Percentiles rank a stretch among this genome's conserved stretches.
Conservation (phyloP, 73 alveolate species). For the Vitrella brassicaformis region DNA sequence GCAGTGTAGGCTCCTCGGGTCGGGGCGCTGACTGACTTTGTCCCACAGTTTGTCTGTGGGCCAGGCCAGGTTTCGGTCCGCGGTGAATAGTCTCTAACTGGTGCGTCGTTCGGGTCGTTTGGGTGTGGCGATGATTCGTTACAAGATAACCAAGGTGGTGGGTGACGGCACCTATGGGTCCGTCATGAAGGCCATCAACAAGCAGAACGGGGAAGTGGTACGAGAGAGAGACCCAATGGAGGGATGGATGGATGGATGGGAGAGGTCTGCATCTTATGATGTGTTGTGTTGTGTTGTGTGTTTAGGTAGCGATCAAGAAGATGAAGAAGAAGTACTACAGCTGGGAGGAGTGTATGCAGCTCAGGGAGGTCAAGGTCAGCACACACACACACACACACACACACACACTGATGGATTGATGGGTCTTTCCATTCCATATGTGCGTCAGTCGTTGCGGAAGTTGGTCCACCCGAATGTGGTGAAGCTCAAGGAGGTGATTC, state of each 20-base stretch:
- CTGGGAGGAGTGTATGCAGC: constrained; percentile 89
- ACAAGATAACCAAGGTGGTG: constrained; percentile 18
- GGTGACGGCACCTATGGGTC: constrained; percentile 76
- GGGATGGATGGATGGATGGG: too few relatives aligned
- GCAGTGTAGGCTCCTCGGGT: too few relatives aligned
- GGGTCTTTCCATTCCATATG: constrained; percentile 26
- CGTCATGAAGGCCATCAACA: constrained; percentile 68
- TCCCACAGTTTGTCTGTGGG: too few relatives aligned
- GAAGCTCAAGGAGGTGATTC: constrained; percentile 63
- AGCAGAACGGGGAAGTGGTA: constrained; percentile 66
- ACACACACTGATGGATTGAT: not conserved
- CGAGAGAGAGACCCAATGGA: too few relatives aligned
- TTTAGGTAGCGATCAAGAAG: constrained; percentile 63
- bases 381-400: not conserved
- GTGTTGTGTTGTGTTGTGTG: too few relatives aligned
- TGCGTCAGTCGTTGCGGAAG: constrained; percentile 50
- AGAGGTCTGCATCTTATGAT: too few relatives aligned
- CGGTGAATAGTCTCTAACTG: too few relatives aligned
- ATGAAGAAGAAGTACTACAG: constrained; percentile 64
- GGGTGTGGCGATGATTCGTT: not conserved
- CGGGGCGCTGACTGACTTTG: too few relatives aligned
- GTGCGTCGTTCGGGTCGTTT: too few relatives aligned
- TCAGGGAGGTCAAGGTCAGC: constrained; percentile 77
- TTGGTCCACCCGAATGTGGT: constrained; percentile 68
- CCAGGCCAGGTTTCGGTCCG: too few relatives aligned